Conservation (phyloP, 1,284 basidiomycete genomes). For the Anthracocystis panici-leucophaei region DNA sequence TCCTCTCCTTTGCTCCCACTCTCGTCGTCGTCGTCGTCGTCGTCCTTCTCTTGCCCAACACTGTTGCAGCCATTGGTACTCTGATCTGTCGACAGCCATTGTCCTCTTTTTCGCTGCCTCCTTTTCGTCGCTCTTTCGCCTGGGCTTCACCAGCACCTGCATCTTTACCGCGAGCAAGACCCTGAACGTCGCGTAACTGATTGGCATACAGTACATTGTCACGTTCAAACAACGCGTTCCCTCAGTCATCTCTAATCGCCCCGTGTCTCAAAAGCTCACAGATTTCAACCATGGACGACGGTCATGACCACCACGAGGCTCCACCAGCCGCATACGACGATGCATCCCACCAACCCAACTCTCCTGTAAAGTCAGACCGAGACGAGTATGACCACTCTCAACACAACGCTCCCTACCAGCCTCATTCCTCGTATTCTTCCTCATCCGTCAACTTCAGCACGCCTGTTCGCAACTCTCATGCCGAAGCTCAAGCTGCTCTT, state of each 20-base stretch:
- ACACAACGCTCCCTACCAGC: conserved; percentile 28
- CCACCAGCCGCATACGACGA: conserved; percentile 33
- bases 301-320: conserved; percentile 25
- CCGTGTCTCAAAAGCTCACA: not conserved
- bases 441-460: conserved; percentile 37
- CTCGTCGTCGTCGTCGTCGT: too few relatives aligned
- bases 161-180: too few relatives aligned
- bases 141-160: too few relatives aligned
- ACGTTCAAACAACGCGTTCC: not conserved
- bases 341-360: conserved; percentile 9
- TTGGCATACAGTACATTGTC: not conserved
- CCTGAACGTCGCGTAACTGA: too few relatives aligned
- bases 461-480: conserved; percentile 42
- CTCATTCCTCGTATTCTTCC: conserved; percentile 29
- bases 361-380: conserved; percentile 25
- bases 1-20: not conserved
- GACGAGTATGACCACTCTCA: conserved; percentile 30
- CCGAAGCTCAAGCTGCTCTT: conserved; percentile 51
- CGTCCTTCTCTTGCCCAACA: too few relatives aligned
- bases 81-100: too few relatives aligned
- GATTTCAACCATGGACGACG: conserved; percentile 15
- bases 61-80: too few relatives aligned
- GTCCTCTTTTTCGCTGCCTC: too few relatives aligned
- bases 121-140: too few relatives aligned
- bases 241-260: not conserved